phyloP scores from a whole-genome alignment of 768 basidiomycete species.

The Leccinum olivaceopallidum region DNA sequence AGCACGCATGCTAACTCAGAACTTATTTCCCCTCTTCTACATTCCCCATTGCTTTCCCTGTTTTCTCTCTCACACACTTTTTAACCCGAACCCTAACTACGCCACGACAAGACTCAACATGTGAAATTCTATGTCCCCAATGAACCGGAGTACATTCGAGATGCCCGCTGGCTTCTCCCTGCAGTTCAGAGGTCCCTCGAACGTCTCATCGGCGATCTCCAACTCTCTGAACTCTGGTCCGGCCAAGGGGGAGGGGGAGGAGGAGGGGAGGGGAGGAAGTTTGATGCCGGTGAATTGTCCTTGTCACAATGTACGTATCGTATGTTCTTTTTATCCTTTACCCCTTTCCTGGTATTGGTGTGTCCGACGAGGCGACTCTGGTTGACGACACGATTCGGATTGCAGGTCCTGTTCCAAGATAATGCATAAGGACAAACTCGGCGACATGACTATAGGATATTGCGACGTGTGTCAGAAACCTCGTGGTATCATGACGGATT shows the following conservation, averaged over 20 bases:
- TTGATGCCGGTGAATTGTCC: neutral
- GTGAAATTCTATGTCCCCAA: conserved; percentile 18
- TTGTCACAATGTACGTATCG: neutral
- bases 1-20: neutral
- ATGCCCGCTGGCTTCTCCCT: neutral
- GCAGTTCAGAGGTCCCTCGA: neutral
- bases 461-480: too few relatives aligned
- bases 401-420: neutral
- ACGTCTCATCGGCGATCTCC: too few relatives aligned
- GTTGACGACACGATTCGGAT: too few relatives aligned
- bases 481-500: too few relatives aligned
- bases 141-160: neutral
- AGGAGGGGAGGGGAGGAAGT: neutral
- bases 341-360: too few relatives aligned
- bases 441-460: neutral
- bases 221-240: neutral
- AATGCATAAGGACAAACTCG: neutral
- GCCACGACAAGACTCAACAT: conserved; percentile 27
- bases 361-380: too few relatives aligned
- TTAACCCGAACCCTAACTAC: too few relatives aligned
- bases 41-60: neutral
- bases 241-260: neutral
- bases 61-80: neutral
- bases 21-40: too few relatives aligned
- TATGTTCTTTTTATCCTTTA: neutral